phyloP scores from a whole-genome alignment of 2,329 filamentous ascomycete species.

The Rhynchosporium secalis region DNA sequence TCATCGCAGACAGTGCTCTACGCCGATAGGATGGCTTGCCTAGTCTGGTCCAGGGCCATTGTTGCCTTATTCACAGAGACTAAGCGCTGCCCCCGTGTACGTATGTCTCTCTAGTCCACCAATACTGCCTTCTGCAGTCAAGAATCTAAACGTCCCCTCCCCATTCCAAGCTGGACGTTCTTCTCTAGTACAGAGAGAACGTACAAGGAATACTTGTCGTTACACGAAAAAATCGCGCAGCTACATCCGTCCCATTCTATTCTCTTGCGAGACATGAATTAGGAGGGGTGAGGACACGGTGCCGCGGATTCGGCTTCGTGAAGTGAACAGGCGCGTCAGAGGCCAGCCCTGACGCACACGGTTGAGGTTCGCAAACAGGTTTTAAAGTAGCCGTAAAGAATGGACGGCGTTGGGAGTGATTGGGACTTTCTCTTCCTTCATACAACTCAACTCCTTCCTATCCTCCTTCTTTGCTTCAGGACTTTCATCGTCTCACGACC shows the following conservation, averaged over 20 bases:
- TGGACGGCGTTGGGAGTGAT: conserved; percentile 26
- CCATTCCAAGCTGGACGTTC: conserved; percentile 16
- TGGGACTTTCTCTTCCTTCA: conserved; percentile 22
- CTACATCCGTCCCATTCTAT: neutral
- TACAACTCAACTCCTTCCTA: conserved; percentile 3
- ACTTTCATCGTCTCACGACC: conserved; percentile 48
- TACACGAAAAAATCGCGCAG: conserved; percentile 33
- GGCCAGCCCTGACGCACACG: conserved; percentile 32
- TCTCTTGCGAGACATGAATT: neutral
- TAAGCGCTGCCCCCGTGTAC: conserved; percentile 24
- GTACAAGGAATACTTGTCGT: conserved; percentile 25
- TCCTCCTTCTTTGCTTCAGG: conserved; percentile 14
- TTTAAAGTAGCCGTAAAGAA: conserved; percentile 34
- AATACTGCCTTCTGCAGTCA: conserved; percentile 23
- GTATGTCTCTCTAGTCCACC: conserved; percentile 19
- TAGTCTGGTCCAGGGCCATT: conserved; percentile 19
- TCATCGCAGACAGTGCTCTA: conserved; percentile 15
- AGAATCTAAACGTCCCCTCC: conserved; percentile 18
- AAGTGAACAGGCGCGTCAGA: conserved; percentile 21
- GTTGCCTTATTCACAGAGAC: conserved; percentile 3
- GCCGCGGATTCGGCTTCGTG: conserved; percentile 39
- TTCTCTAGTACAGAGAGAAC: conserved; percentile 17
- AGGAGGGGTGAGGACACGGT: conserved; percentile 17
- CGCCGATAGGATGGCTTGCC: conserved; percentile 16
- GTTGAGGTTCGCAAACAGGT: conserved; percentile 29